These are phyloP conservation scores for Venturia carpophila DNA, from an alignment of 2,329 filamentous ascomycete species.

Conservation along the genomic window DNA sequence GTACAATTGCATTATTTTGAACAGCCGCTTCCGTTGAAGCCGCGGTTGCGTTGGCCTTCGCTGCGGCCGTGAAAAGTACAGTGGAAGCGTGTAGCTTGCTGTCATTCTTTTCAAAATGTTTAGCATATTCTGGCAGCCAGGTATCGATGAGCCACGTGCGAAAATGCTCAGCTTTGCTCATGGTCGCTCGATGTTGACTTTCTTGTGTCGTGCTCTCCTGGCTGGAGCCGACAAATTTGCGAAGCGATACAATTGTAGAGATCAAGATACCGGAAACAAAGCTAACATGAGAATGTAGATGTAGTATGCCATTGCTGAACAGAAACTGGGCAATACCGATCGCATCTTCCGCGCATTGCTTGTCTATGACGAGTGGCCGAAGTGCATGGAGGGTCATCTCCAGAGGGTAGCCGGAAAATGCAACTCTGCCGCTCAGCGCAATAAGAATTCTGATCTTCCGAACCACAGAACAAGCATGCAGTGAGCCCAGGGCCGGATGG, in stretches of 20 bases:
- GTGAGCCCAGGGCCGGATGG: slow-evolving; percentile 72
- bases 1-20: slow-evolving; percentile 74
- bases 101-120: slow-evolving; percentile 34
- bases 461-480: slow-evolving; percentile 79
- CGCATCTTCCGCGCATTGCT: slow-evolving; percentile 83
- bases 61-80: slow-evolving; percentile 61
- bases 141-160: slow-evolving; percentile 64
- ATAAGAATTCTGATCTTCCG: slow-evolving; percentile 79
- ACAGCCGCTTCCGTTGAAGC: slow-evolving; percentile 61
- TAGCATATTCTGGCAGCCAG: slow-evolving; percentile 20
- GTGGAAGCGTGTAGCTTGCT: slow-evolving; percentile 52
- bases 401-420: slow-evolving; percentile 70
- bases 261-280: slow-evolving; percentile 77
- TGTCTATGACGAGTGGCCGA: slow-evolving; percentile 68
- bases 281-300: slow-evolving; percentile 58
- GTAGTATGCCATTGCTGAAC: slow-evolving; percentile 55
- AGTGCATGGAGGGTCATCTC: slow-evolving; percentile 85
- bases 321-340: slow-evolving; percentile 83
- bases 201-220: slow-evolving; percentile 79
- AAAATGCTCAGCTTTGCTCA: slow-evolving; percentile 67
- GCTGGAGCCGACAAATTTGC: slow-evolving; percentile 64
- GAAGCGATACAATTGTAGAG: slow-evolving; percentile 70
- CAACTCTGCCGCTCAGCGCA: slow-evolving; percentile 62
- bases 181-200: slow-evolving; percentile 68
- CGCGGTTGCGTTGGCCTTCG: slow-evolving; percentile 57